phyloP scores from a whole-genome alignment of 2,329 filamentous ascomycete genomes.

The Ophiosphaerella herpotricha region DNA sequence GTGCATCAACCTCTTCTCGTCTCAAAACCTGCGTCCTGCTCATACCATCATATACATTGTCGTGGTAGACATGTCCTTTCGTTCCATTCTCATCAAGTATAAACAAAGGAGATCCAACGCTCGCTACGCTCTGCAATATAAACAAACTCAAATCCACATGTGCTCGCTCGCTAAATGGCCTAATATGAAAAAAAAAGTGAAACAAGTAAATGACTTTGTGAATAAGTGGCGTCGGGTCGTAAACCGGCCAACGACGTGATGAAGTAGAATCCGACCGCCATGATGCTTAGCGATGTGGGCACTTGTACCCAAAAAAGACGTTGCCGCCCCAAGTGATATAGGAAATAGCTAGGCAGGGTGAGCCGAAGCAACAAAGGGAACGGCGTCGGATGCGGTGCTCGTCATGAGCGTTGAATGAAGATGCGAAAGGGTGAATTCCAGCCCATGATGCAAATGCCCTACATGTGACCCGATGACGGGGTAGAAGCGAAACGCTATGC shows the following conservation, averaged over 20 bases:
- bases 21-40: neutral
- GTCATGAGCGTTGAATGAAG: constrained; percentile 15
- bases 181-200: constrained; percentile 13
- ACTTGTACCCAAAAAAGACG: constrained; percentile 31
- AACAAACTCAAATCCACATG: constrained; percentile 34
- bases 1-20: neutral
- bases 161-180: constrained; percentile 31
- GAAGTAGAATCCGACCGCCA: constrained; percentile 34
- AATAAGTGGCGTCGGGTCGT: constrained; percentile 18
- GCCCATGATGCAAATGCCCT: constrained; percentile 44
- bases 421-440: constrained; percentile 27
- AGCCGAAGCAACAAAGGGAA: constrained; percentile 26
- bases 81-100: constrained; percentile 11
- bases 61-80: constrained; percentile 26
- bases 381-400: constrained; percentile 28
- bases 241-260: constrained; percentile 17
- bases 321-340: constrained; percentile 39
- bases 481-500: constrained; percentile 43
- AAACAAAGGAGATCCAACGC: constrained; percentile 39
- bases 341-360: constrained; percentile 25
- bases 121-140: constrained; percentile 41
- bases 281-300: constrained; percentile 32
- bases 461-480: constrained; percentile 23
- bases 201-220: constrained; percentile 16
- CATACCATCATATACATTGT: constrained; percentile 22